These are phyloP conservation scores for Caryocar brasiliense DNA, from an alignment of 441 rosid genomes.

Conservation along the genomic window DNA sequence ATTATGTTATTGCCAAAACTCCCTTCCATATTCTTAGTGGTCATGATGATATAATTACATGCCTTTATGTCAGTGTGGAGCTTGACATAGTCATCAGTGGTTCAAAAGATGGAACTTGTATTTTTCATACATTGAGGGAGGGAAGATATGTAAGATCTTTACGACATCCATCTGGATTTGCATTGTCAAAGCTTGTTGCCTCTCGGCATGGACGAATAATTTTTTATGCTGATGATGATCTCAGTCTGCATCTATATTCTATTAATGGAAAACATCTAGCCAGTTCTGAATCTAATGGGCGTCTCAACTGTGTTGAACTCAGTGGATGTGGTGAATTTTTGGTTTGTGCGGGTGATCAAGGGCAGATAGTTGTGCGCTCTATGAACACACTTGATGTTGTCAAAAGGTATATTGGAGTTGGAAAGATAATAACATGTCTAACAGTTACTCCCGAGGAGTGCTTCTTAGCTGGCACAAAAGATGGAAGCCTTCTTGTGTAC, in stretches of 20 bases:
- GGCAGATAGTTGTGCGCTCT: slow-evolving; percentile 81
- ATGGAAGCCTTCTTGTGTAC: slow-evolving; percentile 87
- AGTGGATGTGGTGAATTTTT: slow-evolving; percentile 83
- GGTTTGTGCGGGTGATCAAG: slow-evolving; percentile 96
- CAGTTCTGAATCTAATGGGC: slow-evolving; percentile 86
- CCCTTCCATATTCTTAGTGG: slow-evolving; percentile 95
- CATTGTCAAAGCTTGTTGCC: slow-evolving; percentile 80
- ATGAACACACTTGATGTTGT: slow-evolving; percentile 87
- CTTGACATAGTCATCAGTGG: slow-evolving; percentile 96
- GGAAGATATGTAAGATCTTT: slow-evolving; percentile 92
- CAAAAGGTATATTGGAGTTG: slow-evolving; percentile 64
- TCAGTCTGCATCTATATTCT: slow-evolving; percentile 80
- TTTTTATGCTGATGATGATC: slow-evolving; percentile 84
- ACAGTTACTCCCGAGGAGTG: slow-evolving; percentile 88
- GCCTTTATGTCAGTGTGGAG: slow-evolving; percentile 73
- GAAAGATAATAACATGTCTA: slow-evolving; percentile 74
- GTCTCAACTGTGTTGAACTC: slow-evolving; percentile 87
- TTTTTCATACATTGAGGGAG: slow-evolving; percentile 81
- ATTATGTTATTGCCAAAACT: slow-evolving; percentile 63
- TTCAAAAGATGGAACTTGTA: slow-evolving; percentile 95
- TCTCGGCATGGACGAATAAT: slow-evolving; percentile 79
- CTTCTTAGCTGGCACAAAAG: slow-evolving; percentile 93
- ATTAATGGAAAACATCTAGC: slow-evolving; percentile 93
- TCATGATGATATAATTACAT: slow-evolving; percentile 91
- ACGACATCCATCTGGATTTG: slow-evolving; percentile 76